Evolutionary conservation across 306 rosid genomes (phyloP).

Genomic region (Vigna reflexopilosa): DNA sequence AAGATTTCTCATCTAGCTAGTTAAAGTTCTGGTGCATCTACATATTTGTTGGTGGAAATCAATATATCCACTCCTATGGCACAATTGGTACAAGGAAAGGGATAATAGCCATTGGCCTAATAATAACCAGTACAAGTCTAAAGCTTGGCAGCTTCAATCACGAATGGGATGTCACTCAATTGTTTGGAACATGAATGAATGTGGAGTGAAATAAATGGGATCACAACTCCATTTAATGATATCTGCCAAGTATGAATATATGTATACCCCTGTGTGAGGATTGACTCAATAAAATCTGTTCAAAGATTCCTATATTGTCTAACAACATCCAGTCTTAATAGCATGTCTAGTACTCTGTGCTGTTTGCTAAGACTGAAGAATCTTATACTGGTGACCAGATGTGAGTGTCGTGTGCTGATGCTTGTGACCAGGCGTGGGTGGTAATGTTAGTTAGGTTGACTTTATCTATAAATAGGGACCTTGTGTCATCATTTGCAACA

Average conservation of each 20-base stretch:
- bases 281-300: too few species aligned
- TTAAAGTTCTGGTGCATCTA: constrained; percentile 31
- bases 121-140: constrained; percentile 14
- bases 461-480: too few species aligned
- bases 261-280: too few species aligned
- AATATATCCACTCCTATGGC: constrained; percentile 1
- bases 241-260: constrained; percentile 15
- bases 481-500: too few species aligned
- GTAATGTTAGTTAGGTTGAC: too few species aligned
- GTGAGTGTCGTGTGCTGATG: too few species aligned
- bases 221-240: constrained; percentile 33
- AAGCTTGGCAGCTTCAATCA: constrained; percentile 31
- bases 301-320: too few species aligned
- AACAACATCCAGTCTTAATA: too few species aligned
- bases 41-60: constrained; percentile 24
- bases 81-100: constrained; percentile 10
- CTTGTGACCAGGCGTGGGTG: too few species aligned
- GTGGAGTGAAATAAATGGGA: not conserved
- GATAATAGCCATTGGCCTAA: not conserved
- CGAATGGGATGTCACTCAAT: constrained; percentile 1
- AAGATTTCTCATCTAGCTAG: constrained; percentile 9
- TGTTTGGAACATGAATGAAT: constrained; percentile 29
- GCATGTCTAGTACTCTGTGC: too few species aligned
- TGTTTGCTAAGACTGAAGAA: too few species aligned
- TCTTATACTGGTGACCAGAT: too few species aligned